Evolutionary conservation across 148 eudicot genomes (phyloP).

Genomic region (Talinum fruticosum): DNA sequence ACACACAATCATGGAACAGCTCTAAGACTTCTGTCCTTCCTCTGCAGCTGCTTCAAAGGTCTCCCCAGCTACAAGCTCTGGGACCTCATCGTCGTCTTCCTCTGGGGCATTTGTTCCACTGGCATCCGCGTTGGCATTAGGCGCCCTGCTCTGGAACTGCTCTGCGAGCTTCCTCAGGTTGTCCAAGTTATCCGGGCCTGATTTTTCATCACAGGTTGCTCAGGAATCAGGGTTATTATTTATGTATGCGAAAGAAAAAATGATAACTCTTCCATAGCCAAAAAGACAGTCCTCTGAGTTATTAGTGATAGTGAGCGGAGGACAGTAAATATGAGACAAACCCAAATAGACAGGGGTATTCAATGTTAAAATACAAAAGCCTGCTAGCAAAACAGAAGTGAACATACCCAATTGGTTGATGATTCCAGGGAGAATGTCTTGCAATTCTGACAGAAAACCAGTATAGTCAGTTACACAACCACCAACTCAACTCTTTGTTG

Average conservation of each 20-base stretch:
- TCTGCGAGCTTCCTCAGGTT: constrained; percentile 77
- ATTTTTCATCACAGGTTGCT: background rate
- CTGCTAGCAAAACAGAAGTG: background rate
- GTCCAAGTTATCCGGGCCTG: constrained; percentile 95
- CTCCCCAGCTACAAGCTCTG: constrained; percentile 88
- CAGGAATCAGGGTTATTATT: background rate
- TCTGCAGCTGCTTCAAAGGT: constrained; percentile 92
- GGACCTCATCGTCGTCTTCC: constrained; percentile 88
- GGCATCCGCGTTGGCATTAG: constrained; percentile 41
- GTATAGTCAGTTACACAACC: background rate
- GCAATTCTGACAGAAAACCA: constrained; percentile 53
- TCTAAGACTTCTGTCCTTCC: constrained; percentile 52
- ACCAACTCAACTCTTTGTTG: background rate
- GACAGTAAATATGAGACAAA: too few species aligned
- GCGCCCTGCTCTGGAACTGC: constrained; percentile 69
- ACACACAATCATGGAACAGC: constrained; percentile 21
- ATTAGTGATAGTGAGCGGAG: too few species aligned
- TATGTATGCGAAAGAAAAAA: background rate
- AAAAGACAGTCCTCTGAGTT: background rate
- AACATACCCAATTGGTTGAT: constrained; percentile 79
- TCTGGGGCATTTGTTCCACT: constrained; percentile 38
- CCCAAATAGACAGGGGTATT: too few species aligned
- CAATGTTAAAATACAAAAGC: too few species aligned
- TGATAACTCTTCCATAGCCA: background rate
- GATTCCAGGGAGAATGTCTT: constrained; percentile 87